Percentiles rank a stretch among this genome's conserved stretches.
These are phyloP conservation scores for Phytophthora palmivora DNA, from an alignment of 352 stramenopile genomes.

Conservation along the genomic window DNA sequence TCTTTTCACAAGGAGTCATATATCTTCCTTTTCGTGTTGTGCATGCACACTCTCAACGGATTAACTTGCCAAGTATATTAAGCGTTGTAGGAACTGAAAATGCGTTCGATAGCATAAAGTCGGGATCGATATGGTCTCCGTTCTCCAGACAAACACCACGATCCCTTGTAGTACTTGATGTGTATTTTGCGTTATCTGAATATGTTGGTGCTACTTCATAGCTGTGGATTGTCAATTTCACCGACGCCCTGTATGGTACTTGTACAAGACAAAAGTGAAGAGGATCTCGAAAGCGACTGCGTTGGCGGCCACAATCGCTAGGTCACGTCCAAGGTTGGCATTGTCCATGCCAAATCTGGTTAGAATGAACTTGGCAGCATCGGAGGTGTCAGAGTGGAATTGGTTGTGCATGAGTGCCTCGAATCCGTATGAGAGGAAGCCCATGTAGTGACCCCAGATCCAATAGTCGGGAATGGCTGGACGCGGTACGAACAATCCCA, in stretches of 20 bases:
- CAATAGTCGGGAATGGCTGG: constrained; percentile 69
- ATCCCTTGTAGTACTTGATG: background rate
- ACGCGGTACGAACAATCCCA: constrained; percentile 75
- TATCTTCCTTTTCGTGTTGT: too few relatives aligned
- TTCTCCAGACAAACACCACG: too few relatives aligned
- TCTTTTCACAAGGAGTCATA: too few relatives aligned
- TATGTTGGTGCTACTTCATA: background rate
- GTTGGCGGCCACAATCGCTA: constrained; percentile 54
- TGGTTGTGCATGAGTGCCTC: constrained; percentile 83
- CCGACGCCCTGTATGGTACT: constrained; percentile 33
- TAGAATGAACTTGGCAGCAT: constrained; percentile 33
- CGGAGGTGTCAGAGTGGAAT: constrained; percentile 39
- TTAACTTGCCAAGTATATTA: too few relatives aligned
- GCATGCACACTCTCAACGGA: too few relatives aligned
- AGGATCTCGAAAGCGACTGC: constrained; percentile 53
- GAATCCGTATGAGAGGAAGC: constrained; percentile 86
- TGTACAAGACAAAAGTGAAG: constrained; percentile 43
- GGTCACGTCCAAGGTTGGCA: constrained; percentile 48
- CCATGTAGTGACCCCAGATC: constrained; percentile 83
- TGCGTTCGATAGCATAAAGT: too few relatives aligned
- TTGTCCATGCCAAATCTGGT: constrained; percentile 55
- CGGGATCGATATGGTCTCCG: too few relatives aligned
- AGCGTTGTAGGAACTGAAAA: too few relatives aligned
- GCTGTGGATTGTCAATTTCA: constrained; percentile 2
- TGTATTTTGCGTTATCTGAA: background rate